Conservation (phyloP, 2,329 filamentous ascomycete genomes). For the Pseudocercospora pini-densiflorae region DNA sequence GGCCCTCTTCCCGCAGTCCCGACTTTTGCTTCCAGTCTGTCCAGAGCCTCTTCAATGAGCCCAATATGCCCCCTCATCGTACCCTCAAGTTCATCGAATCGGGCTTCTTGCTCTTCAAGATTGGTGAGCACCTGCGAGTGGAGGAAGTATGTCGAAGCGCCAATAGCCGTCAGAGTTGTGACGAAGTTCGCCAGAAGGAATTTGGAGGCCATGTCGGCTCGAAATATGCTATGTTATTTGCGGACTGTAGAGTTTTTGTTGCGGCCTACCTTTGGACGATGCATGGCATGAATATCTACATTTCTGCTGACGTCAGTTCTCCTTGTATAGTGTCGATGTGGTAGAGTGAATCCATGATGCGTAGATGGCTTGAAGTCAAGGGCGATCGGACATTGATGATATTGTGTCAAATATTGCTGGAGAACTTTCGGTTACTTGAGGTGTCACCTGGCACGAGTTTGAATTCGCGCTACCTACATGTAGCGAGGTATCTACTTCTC, state of each 20-base stretch:
- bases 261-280: too few relatives aligned
- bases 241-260: background rate
- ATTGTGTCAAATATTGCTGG: background rate
- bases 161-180: slow-evolving; percentile 24
- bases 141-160: slow-evolving; percentile 24
- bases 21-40: slow-evolving; percentile 49
- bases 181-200: slow-evolving; percentile 13
- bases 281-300: background rate
- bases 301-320: background rate
- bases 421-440: too few relatives aligned
- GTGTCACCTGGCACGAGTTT: too few relatives aligned
- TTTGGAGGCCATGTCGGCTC: slow-evolving; percentile 7
- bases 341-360: background rate
- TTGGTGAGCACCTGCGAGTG: slow-evolving; percentile 42
- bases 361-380: background rate
- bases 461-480: too few relatives aligned
- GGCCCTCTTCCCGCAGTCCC: slow-evolving; percentile 39
- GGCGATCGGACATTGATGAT: background rate
- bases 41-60: slow-evolving; percentile 52
- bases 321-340: background rate
- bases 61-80: slow-evolving; percentile 54
- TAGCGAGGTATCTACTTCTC: too few relatives aligned
- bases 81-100: slow-evolving; percentile 54
- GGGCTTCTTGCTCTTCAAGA: slow-evolving; percentile 54
- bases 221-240: background rate